Base-by-base conservation (phyloP, 2,329 filamentous ascomycete genomes). In the Ophiostoma sp. region DNA sequence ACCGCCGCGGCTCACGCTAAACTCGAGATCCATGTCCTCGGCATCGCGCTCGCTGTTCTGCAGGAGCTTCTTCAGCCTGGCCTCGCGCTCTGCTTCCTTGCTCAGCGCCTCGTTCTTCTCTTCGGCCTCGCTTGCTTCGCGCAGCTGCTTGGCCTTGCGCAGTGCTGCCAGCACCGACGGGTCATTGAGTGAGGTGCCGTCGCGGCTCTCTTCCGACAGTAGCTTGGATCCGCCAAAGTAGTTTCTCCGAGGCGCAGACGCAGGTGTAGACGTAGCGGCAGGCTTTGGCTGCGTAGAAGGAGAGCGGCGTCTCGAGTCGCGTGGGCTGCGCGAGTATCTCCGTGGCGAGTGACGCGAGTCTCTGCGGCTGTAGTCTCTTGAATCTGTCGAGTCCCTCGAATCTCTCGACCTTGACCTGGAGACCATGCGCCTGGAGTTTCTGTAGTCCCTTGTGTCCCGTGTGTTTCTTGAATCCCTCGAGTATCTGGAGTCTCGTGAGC, bases 21-120 rank as follows among this genome's bases (percentile, higher is more conserved):
- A 98, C 72, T 94, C 94, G 83, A 98, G 87, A 76, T 99, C 95
- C 80, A 99, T 86, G 79, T 99, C 94, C 71, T 94, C 89, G 67
- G 93, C 88, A 77, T 98, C 94, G 67, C 94, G 87, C 74, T 91
- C 90, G 70, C 89, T 87, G 72, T 85, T 85, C 75, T 89, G 83
- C 6, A 97, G 83, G 82, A 97, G 90, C 74, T 87, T 90, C 78
- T 88, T 90, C 68, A 89, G 87, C 8, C 90, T 89, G 67, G 89
- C 88, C 73, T 90, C 86, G 72, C 88, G 87, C 75, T 79, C 81
- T 5, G 82, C 82, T 68, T 81, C 81, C 72, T 80, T 79, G 77
- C 65, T 79, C 75, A 73, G 78, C 74, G 75, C 77, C 77, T 74
- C 80, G 70, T 64, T 79, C 76, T 74, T 78, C 75, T 75, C 77